Base-by-base conservation (phyloP, 192 early-diverging fungal genomes). In the Podila clonocystis region DNA sequence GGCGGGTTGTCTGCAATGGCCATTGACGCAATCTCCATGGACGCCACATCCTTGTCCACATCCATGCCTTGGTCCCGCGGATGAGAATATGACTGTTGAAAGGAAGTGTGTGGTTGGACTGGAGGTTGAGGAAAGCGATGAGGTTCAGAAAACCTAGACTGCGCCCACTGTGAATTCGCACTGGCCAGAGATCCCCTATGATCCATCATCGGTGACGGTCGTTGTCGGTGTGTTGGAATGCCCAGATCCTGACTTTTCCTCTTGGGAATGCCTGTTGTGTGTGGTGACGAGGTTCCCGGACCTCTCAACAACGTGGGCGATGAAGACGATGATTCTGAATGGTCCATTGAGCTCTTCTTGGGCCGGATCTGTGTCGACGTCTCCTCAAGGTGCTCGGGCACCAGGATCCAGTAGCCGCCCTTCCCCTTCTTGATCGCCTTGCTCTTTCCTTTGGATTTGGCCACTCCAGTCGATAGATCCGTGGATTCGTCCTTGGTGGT, bases 401-500 rank as follows among this genome's bases (percentile, higher is more conserved):
- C 60, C n/a, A 70, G 29, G 48, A 70, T 48, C 68, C 68, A 70
- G 13, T 62, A 70, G 3, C 68, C 68, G 26, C 68, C 60, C 29
- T 70, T 70, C 17, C 67, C 67, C 22, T 58, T 58, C 41, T 68
- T 68, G 34, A 6, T 58, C 17, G 33, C 31, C 31, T 70, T 30
- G 12, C 22, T 24, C 11, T 62, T 33, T n/a, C 38, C 58, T n/a
- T 50, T 61, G 9, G 57, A 48, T 7, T 30, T 22, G 30, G 12
- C 22, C 7, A 22, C 31, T 17, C 34, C 61, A 19, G 17, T 34
- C 13, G 28, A 2, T 9, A 22, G 31, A 33, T 17, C 20, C 12
- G 7, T 38, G 7, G 34, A 2, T 2, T 62, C 68, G 2, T 62
- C 68, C 8, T 63, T 48, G 12, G 61, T 49, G 1, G 61, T 22